These are phyloP conservation scores for Alternaria brassicicola DNA, from an alignment of 2,329 filamentous ascomycete species.

Conservation along the genomic window DNA sequence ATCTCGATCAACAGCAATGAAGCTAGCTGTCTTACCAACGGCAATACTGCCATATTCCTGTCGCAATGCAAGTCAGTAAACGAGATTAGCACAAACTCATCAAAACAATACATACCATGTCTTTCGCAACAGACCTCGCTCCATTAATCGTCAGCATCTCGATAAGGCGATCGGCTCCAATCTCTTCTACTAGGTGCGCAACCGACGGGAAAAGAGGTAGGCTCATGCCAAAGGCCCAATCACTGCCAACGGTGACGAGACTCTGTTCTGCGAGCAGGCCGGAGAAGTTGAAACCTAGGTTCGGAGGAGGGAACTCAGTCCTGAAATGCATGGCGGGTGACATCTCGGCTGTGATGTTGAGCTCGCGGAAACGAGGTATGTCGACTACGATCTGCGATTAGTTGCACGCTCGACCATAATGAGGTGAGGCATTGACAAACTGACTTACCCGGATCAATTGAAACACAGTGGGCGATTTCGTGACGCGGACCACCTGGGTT, in stretches of 20 bases:
- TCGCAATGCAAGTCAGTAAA: too few relatives aligned
- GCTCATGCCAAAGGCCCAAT: too few relatives aligned
- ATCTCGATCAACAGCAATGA: conserved; percentile 39
- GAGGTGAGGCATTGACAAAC: not conserved
- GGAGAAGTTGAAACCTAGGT: too few relatives aligned
- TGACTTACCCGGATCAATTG: conserved; percentile 24
- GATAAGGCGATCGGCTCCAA: too few relatives aligned
- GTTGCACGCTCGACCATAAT: not conserved
- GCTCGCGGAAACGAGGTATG: conserved; percentile 32
- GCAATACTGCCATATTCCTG: conserved; percentile 34
- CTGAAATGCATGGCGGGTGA: conserved; percentile 25
- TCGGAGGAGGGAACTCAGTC: conserved; percentile 22
- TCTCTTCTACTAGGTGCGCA: too few relatives aligned
- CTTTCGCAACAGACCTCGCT: too few relatives aligned
- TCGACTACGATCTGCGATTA: conserved; percentile 24
- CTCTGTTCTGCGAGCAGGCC: conserved; percentile 12
- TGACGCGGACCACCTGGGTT: conserved; percentile 40
- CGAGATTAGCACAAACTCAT: conserved; percentile 16
- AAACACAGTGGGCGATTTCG: conserved; percentile 41
- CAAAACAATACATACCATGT: too few relatives aligned
- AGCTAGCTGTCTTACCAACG: conserved; percentile 43
- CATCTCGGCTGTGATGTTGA: conserved; percentile 47
- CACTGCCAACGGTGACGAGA: conserved; percentile 23
- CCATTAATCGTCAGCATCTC: too few relatives aligned
- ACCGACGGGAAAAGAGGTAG: too few relatives aligned